Percentiles rank a stretch among this genome's conserved stretches.
phyloP scores from a whole-genome alignment of 129 eudicot genomes.

The Logfia minima region DNA sequence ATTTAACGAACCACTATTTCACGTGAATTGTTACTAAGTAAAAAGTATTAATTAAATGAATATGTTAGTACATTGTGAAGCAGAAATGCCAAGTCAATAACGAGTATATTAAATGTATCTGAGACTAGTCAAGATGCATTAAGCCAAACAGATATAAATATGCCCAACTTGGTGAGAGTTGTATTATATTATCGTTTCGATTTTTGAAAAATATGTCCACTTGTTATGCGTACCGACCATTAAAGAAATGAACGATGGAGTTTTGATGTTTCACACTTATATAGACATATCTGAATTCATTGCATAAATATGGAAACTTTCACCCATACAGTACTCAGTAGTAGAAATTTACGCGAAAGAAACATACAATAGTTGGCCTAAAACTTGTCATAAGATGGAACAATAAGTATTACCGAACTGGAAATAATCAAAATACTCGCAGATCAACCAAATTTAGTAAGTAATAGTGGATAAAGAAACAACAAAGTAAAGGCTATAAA shows the following conservation, averaged over 20 bases:
- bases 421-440: not conserved
- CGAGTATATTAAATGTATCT: not conserved
- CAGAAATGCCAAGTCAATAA: not conserved
- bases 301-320: not conserved
- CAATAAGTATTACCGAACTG: constrained; percentile 15
- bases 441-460: not conserved
- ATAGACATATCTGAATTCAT: not conserved
- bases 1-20: no score
- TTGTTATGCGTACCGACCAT: no score
- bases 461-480: not conserved
- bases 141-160: not conserved
- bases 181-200: no score
- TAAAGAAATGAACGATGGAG: no score
- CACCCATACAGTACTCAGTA: not conserved
- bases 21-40: no score
- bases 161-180: not conserved
- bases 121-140: not conserved
- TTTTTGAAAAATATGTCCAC: no score
- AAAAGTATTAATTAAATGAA: not conserved
- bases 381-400: constrained; percentile 24
- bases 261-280: no score
- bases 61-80: no score
- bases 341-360: not conserved
- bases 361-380: not conserved
- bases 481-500: not conserved